Evolutionary conservation across 2,329 filamentous ascomycete genomes (phyloP), one percentile per base, ranked within the genome.

Genomic region (Aspergillus terreus): DNA sequence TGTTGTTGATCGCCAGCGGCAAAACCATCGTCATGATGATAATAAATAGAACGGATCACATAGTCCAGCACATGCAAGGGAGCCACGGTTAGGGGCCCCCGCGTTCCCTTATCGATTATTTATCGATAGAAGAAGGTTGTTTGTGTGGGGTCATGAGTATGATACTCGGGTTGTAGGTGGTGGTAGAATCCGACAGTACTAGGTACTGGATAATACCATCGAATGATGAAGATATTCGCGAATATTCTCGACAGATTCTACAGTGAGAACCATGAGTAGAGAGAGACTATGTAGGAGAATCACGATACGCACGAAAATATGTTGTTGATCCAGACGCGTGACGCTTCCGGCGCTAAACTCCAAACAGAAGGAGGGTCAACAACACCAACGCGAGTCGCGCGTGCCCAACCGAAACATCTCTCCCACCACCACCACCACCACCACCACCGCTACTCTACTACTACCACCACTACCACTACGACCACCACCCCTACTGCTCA

Each of bases 301-400:
- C 23, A 23, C 6, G 1, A 23, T 23, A 6, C 23, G 6, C 5
- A 6, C 23, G 23, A 23, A 23, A 23, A 23, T 23, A 43, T 49
- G 47, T 43, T 15, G 40, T 51, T 47, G 50, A 49, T 49, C 50
- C 46, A 23, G 46, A 65, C 63, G 63, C 63, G 64, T 66, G 54
- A 60, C 49, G 49, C 51, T 50, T 53, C 53, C 58, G 54, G 56
- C 56, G 47, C 64, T 67, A 67, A 59, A 46, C 63, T 59, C n/a
- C 23, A 62, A 46, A 6, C 30, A 40, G 53, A n/a, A 17, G 21
- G 21, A 41, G 51, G 55, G 52, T 61, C 63, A 63, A 64, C 62
- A 65, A 66, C 64, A 64, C 63, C 12, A 11, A 67, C 62, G 63
- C 64, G 64, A 56, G 52, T 32, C 43, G 59, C 57, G 58, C 62